phyloP scores from a whole-genome alignment of 768 basidiomycete species.

The Cyclocybe aegerita region DNA sequence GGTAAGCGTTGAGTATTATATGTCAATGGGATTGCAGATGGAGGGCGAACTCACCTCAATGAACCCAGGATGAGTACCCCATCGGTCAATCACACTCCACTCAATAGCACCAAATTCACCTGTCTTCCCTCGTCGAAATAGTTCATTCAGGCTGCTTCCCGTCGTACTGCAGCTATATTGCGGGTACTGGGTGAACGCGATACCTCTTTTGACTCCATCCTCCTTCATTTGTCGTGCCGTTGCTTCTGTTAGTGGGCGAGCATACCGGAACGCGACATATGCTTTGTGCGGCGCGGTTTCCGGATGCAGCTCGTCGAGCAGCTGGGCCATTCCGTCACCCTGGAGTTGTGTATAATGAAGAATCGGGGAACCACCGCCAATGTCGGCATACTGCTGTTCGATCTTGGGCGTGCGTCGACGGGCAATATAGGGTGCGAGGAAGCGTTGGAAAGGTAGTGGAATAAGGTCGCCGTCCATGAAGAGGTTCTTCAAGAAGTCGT shows the following conservation, averaged over 20 bases:
- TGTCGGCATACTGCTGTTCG: slow-evolving; percentile 90
- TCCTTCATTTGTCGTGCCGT: slow-evolving; percentile 80
- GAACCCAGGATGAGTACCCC: slow-evolving; percentile 95
- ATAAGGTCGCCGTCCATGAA: slow-evolving; percentile 95
- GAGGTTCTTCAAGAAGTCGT: slow-evolving; percentile 88
- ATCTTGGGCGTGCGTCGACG: slow-evolving; percentile 87
- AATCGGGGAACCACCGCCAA: slow-evolving; percentile 97
- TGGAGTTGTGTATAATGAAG: slow-evolving; percentile 85
- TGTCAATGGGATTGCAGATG: not conserved
- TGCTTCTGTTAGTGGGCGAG: slow-evolving; percentile 82
- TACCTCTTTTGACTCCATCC: slow-evolving; percentile 88
- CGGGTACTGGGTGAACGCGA: slow-evolving; percentile 98
- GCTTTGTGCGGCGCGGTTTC: slow-evolving; percentile 92
- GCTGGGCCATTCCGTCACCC: slow-evolving; percentile 84
- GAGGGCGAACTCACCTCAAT: slow-evolving; percentile 68
- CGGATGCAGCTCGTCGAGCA: slow-evolving; percentile 95
- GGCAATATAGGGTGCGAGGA: slow-evolving; percentile 88
- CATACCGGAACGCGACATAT: slow-evolving; percentile 96
- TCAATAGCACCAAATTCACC: slow-evolving; percentile 69
- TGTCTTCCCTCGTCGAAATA: slow-evolving; percentile 65
- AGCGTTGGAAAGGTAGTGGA: slow-evolving; percentile 87
- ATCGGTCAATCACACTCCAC: slow-evolving; percentile 98
- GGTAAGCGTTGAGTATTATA: slow-evolving; percentile 8
- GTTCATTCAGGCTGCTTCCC: slow-evolving; percentile 94
- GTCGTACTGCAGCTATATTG: slow-evolving; percentile 99